Evolutionary conservation across 2,329 filamentous ascomycete genomes (phyloP).

Genomic region (Aspergillus fructus): DNA sequence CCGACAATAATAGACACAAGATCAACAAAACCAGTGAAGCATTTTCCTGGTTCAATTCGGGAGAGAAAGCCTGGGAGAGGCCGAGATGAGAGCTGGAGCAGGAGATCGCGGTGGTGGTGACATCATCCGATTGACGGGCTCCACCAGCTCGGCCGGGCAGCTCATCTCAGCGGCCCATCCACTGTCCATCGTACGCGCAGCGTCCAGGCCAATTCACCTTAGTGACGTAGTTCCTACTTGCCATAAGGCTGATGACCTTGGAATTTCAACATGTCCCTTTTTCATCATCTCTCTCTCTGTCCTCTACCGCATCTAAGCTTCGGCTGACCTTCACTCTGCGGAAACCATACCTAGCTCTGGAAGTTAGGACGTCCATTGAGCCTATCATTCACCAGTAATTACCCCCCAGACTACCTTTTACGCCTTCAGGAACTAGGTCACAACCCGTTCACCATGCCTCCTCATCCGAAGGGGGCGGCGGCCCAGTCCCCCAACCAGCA

Average conservation of each 20-base stretch:
- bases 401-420: not conserved
- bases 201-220: not conserved
- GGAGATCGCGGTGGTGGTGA: conserved; percentile 1
- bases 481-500: conserved; percentile 34
- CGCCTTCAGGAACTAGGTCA: not conserved
- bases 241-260: not conserved
- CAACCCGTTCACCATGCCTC: conserved; percentile 13
- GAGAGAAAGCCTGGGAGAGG: not conserved
- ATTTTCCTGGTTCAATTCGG: not conserved
- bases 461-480: conserved; percentile 14
- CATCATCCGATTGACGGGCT: conserved; percentile 2
- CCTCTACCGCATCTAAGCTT: not conserved
- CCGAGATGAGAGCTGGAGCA: not conserved
- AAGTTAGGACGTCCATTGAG: not conserved
- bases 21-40: not conserved
- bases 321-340: not conserved
- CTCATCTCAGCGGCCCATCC: not conserved
- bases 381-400: not conserved
- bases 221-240: conserved; percentile 5
- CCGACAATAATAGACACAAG: not conserved
- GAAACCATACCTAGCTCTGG: not conserved
- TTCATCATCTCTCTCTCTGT: not conserved
- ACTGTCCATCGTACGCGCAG: not conserved
- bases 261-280: not conserved
- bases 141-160: not conserved